Percentiles rank a stretch among this genome's conserved stretches.
phyloP scores from a whole-genome alignment of 192 early-diverging fungal species.

The Linnemannia zychae region DNA sequence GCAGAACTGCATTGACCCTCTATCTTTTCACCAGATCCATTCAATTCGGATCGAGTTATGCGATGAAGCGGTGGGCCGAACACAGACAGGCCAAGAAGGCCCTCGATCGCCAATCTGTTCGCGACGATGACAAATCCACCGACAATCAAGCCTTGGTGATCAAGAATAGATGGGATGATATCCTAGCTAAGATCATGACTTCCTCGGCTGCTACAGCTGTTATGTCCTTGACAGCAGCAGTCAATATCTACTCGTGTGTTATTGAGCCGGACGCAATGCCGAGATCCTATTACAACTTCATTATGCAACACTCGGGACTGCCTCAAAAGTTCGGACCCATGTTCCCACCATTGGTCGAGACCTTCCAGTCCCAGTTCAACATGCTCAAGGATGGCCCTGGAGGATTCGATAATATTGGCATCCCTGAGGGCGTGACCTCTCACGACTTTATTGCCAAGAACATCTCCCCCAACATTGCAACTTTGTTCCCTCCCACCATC shows the following conservation, averaged over 20 bases:
- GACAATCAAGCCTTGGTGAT: constrained; percentile 24
- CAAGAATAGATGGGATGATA: constrained; percentile 60
- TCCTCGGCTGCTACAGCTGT: constrained; percentile 58
- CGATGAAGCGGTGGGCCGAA: constrained; percentile 70
- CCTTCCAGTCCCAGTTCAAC: constrained; percentile 41
- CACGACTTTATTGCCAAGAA: constrained; percentile 67
- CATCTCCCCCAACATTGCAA: constrained; percentile 66
- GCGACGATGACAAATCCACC: constrained; percentile 19
- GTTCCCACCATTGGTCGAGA: constrained; percentile 57
- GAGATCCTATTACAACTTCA: constrained; percentile 68
- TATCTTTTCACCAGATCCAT: constrained; percentile 73
- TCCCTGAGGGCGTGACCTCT: constrained; percentile 64
- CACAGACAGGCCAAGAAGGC: constrained; percentile 44
- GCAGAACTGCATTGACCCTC: constrained; percentile 74
- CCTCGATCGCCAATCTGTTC: constrained; percentile 10
- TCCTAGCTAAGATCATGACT: constrained; percentile 56
- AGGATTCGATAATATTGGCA: constrained; percentile 42
- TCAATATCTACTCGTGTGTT: constrained; percentile 66
- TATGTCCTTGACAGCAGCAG: constrained; percentile 62
- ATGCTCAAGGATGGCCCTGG: constrained; percentile 32
- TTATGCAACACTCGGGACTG: constrained; percentile 63
- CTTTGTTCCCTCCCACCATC: constrained; percentile 55
- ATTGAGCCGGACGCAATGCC: constrained; percentile 73
- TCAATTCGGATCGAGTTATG: constrained; percentile 75
- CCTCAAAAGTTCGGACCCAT: constrained; percentile 59